Evolutionary conservation across 129 eudicot genomes (phyloP), one percentile per base, ranked within the genome.

Genomic region (Dittrichia graveolens): DNA sequence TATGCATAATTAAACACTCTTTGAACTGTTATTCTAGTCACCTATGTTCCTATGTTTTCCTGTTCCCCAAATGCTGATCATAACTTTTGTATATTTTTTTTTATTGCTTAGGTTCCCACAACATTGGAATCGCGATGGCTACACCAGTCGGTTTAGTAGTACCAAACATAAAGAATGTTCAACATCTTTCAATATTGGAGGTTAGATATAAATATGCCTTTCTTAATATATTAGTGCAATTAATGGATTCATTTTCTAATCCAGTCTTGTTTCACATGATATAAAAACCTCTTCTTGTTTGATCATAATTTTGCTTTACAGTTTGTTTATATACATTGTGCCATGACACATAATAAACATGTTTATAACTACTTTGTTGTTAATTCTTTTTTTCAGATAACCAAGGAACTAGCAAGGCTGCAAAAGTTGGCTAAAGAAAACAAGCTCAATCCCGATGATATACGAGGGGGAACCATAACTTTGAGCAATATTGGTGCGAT

Each of bases 41-140:
- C 54, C n/a, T 48, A 48, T 48, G 54, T 48, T 48, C n/a, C n/a
- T 11, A 12, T 47, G 53, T 10, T 47, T 47, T 13, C 16, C 3
- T 52, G 58, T 52, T 52, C 24, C 7, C 41, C 63, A 43, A 19
- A 49, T 53, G 9, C 3, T 31, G 13, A 44, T 49, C 16, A 65
- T 56, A 15, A 8, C 12, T 34, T 11, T 58, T 5, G 64, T 58
- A 3, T n/a, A n/a, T n/a, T 31, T 34, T 58, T 41, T 34, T 41
- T 5, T 37, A 24, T 0, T 24, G 31, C 43, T 73, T 69, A 92
- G 98, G 96, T 2, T 82, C 88, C 14, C 98, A 92, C 72, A 92
- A 92, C 75, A 71, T 92, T 78, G 98, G 98, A 52, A 82, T 92
- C 81, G 98, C 98, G 38, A 92, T 92, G 96, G 98, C 98, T 75